Evolutionary conservation across 805 yeast species (phyloP).

Genomic region (Monosporozyma unispora): DNA sequence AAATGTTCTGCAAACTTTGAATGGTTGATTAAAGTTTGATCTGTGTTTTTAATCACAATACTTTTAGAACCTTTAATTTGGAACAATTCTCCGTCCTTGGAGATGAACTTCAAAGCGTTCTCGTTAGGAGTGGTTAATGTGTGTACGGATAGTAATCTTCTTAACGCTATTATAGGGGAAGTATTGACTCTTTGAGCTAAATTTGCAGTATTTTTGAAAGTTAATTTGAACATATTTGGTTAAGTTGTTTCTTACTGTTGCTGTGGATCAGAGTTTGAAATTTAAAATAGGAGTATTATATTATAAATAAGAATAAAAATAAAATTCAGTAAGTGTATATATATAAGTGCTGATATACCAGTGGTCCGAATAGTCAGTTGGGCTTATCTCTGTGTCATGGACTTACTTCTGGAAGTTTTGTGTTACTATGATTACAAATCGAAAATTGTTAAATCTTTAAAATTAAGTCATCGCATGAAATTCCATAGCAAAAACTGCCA

Average conservation of each 20-base stretch:
- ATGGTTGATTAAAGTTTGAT: conserved; percentile 28
- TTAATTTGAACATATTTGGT: background rate
- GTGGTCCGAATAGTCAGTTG: background rate
- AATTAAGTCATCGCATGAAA: background rate
- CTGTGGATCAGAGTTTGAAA: background rate
- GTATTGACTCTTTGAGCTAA: background rate
- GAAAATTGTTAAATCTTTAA: background rate
- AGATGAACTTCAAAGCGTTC: conserved; percentile 60
- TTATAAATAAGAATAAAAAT: background rate
- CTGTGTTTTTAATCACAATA: conserved; percentile 28
- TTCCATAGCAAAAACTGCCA: background rate
- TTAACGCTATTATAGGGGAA: conserved; percentile 1
- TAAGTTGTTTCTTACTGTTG: background rate
- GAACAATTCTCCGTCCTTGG: conserved; percentile 29
- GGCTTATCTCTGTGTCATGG: background rate
- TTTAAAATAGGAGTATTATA: background rate
- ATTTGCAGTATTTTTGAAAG: background rate
- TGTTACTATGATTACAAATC: background rate
- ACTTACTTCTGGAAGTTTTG: background rate
- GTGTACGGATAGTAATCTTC: conserved; percentile 26
- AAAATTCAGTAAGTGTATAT: background rate
- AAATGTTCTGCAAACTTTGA: conserved; percentile 58
- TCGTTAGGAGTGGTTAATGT: conserved; percentile 64
- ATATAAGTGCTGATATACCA: background rate
- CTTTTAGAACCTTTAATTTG: conserved; percentile 27